Base-by-base conservation (phyloP, 2,329 filamentous ascomycete species). In the Fusarium irregulare region DNA sequence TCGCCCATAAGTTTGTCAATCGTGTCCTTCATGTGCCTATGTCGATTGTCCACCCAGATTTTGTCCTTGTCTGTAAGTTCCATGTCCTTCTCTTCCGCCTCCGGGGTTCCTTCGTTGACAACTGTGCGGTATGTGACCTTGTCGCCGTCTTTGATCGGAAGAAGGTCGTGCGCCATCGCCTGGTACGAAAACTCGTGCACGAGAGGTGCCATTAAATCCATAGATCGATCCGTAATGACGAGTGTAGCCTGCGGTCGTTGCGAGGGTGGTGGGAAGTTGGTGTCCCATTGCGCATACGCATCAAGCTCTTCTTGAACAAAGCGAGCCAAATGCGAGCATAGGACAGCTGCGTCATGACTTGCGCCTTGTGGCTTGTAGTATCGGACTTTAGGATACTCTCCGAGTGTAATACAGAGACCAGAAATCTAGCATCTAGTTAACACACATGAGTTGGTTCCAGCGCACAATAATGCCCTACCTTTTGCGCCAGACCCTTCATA, bases 151-250 rank as follows among this genome's bases (percentile, higher is more conserved):
- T 92, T 90, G 76, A 99, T 93, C 1, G 92, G 92, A 30, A 99
- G 83, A 11, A 99, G 84, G 77, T 99, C 96, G 79, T 98, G 93
- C 6, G 93, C 95, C 95, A 99, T 98, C 53, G 96, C 94, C 80
- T 99, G 96, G 78, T 98, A 99, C 14, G 96, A 98, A 78, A 99
- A 98, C 76, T 99, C 96, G 80, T 99, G 96, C 6, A 98, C 78
- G 13, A 98, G 82, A 2, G 96, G 96, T 0, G 95, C 91, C 82
- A 92, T 89, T 6, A 98, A 81, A 78, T 99, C 96, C 92, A 99
- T 96, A 10, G 94, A 93, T 66, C 96, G 89, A 79, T 98, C 96
- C 2, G 94, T 93, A 66, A 99, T 92, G 75, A 97, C 84, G 1
- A 99, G 87, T 1, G 94, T 89, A 41, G 93, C 93, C 69, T 93